Conservation (phyloP, 1,139 yeast species). For the Saccharomycopsis crataegensis region DNA sequence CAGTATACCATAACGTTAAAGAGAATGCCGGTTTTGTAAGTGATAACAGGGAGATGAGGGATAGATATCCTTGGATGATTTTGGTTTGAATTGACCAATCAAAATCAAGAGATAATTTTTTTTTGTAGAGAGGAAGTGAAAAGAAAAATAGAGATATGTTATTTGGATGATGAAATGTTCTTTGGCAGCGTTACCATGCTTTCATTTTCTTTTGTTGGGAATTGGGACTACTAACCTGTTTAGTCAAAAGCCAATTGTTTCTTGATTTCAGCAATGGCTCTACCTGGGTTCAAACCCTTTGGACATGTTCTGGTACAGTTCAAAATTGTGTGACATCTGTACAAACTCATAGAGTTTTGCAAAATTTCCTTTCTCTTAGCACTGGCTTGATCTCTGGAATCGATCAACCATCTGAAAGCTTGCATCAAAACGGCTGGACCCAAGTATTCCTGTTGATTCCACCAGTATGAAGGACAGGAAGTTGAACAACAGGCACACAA, state of each 20-base stretch:
- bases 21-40: too few relatives aligned
- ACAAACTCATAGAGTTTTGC: slow-evolving; percentile 94
- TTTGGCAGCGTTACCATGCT: background rate
- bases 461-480: slow-evolving; percentile 99
- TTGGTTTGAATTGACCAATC: too few relatives aligned
- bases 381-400: slow-evolving; percentile 91
- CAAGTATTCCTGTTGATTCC: slow-evolving; percentile 98
- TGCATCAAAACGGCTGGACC: slow-evolving; percentile 99
- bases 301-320: slow-evolving; percentile 98
- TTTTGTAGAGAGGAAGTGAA: too few relatives aligned
- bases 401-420: slow-evolving; percentile 98
- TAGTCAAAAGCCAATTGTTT: slow-evolving; percentile 81
- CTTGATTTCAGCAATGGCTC: slow-evolving; percentile 95
- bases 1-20: too few relatives aligned
- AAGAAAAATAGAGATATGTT: too few relatives aligned
- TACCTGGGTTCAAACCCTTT: slow-evolving; percentile 97
- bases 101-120: too few relatives aligned
- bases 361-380: slow-evolving; percentile 77
- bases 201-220: background rate
- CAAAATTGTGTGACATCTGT: slow-evolving; percentile 99
- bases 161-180: too few relatives aligned
- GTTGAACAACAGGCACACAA: slow-evolving; percentile 99
- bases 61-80: too few relatives aligned
- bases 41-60: too few relatives aligned
- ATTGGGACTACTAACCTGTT: slow-evolving; percentile 6